phyloP scores from a whole-genome alignment of 345 rosid genomes.

The Corchorus olitorius region DNA sequence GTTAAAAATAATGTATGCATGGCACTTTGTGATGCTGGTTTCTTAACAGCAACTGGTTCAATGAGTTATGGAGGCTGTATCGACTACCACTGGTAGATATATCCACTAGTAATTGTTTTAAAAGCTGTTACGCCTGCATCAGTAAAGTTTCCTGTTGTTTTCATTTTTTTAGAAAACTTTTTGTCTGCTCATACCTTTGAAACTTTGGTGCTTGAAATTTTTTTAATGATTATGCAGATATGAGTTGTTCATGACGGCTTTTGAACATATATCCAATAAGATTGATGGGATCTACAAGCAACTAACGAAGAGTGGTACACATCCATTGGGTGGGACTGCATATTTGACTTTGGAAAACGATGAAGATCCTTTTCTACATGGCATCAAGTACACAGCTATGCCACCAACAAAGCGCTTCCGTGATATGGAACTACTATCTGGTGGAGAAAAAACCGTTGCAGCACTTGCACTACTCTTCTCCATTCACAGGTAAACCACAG shows the following conservation, averaged over 20 bases:
- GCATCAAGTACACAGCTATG: constrained; percentile 94
- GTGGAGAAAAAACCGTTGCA: constrained; percentile 98
- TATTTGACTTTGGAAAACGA: constrained; percentile 92
- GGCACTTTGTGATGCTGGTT: background rate
- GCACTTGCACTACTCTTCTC: constrained; percentile 95
- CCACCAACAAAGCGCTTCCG: constrained; percentile 99
- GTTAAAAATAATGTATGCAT: background rate
- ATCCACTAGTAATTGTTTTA: background rate
- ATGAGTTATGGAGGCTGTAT: background rate
- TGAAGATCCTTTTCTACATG: constrained; percentile 94
- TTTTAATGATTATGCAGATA: constrained; percentile 49
- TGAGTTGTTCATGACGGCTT: constrained; percentile 92
- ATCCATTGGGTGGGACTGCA: constrained; percentile 91
- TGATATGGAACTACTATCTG: constrained; percentile 98
- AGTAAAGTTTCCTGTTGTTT: background rate
- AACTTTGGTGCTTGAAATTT: constrained; percentile 26
- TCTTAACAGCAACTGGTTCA: background rate
- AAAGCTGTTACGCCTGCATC: background rate
- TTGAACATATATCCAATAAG: constrained; percentile 73
- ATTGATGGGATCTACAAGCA: constrained; percentile 95
- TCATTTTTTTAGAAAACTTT: no score
- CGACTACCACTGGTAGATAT: background rate
- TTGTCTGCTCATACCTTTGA: background rate
- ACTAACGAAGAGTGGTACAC: constrained; percentile 84
- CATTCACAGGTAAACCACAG: constrained; percentile 78